Conservation (phyloP, 2,329 filamentous ascomycete genomes). For the Helminthosporium solani region DNA sequence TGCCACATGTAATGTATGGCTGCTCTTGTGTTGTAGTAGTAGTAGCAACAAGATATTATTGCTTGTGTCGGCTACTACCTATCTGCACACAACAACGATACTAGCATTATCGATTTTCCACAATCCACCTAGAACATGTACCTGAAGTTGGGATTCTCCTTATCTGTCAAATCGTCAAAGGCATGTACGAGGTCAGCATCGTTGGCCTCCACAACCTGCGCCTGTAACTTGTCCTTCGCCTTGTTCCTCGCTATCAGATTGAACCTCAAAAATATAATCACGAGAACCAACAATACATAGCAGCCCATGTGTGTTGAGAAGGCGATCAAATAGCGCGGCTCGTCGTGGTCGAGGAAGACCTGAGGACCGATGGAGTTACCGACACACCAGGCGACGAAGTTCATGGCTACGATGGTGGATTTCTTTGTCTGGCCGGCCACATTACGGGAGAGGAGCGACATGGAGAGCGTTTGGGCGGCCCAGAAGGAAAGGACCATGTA, state of each 20-base stretch:
- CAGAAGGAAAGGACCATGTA: conserved; percentile 78
- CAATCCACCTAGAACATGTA: conserved; percentile 55
- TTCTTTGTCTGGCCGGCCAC: conserved; percentile 75
- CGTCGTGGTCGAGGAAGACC: conserved; percentile 51
- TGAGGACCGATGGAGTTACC: conserved; percentile 65
- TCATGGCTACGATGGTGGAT: conserved; percentile 64
- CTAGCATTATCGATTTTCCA: too few relatives aligned
- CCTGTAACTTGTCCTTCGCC: conserved; percentile 53
- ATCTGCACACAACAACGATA: too few relatives aligned
- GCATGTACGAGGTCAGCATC: conserved; percentile 52
- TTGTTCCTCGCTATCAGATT: conserved; percentile 61
- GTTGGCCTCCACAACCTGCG: conserved; percentile 43
- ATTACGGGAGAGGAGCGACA: conserved; percentile 69
- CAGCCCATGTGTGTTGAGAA: conserved; percentile 70
- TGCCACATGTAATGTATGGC: too few relatives aligned
- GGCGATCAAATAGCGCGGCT: conserved; percentile 67
- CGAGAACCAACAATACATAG: conserved; percentile 61
- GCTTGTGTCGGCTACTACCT: too few relatives aligned
- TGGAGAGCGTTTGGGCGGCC: conserved; percentile 67
- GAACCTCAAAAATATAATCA: conserved; percentile 60
- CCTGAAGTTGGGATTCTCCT: conserved; percentile 61
- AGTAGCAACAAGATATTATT: too few relatives aligned
- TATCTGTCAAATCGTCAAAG: conserved; percentile 65
- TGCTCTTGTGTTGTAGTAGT: too few relatives aligned
- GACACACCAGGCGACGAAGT: conserved; percentile 68